Percentiles rank a stretch among this genome's conserved stretches.
Evolutionary conservation across 495 filamentous ascomycete genomes (phyloP).

Genomic region (Chaetomium cochliodes): DNA sequence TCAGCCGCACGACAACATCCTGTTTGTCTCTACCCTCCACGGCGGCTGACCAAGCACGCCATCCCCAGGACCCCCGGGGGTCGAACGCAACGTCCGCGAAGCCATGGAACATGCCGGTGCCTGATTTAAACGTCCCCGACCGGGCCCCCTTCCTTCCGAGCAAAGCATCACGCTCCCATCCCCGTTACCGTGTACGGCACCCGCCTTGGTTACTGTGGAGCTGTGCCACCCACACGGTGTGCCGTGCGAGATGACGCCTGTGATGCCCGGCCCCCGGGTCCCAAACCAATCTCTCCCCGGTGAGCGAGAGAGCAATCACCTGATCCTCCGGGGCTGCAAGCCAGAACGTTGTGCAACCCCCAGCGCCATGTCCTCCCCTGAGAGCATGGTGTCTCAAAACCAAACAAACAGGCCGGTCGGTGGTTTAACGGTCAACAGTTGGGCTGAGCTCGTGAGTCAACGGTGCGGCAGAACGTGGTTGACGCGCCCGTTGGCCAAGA

Average conservation of each 20-base stretch:
- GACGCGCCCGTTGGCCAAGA: not conserved
- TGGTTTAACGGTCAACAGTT: not conserved
- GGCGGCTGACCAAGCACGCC: slow-evolving; percentile 60
- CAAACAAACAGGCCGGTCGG: not conserved
- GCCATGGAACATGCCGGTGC: not conserved
- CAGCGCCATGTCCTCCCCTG: not conserved
- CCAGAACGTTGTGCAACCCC: not conserved
- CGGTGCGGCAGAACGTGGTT: not conserved
- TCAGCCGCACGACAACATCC: slow-evolving; percentile 76
- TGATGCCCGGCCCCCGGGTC: not conserved
- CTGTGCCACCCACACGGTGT: slow-evolving; percentile 1
- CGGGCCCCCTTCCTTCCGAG: not conserved
- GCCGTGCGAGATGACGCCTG: not conserved
- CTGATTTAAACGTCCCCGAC: not conserved
- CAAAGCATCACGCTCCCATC: not conserved
- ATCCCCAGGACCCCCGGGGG: not conserved
- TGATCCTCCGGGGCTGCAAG: not conserved
- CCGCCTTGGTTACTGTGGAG: not conserved
- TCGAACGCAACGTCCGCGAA: not conserved
- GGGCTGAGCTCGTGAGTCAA: not conserved
- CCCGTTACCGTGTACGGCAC: not conserved
- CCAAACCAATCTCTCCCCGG: not conserved
- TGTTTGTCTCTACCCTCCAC: slow-evolving; percentile 98
- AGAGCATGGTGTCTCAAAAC: not conserved
- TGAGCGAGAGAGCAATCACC: not conserved